Conservation (phyloP, 208 protist genomes). For the Wallacemonas sp. region DNA sequence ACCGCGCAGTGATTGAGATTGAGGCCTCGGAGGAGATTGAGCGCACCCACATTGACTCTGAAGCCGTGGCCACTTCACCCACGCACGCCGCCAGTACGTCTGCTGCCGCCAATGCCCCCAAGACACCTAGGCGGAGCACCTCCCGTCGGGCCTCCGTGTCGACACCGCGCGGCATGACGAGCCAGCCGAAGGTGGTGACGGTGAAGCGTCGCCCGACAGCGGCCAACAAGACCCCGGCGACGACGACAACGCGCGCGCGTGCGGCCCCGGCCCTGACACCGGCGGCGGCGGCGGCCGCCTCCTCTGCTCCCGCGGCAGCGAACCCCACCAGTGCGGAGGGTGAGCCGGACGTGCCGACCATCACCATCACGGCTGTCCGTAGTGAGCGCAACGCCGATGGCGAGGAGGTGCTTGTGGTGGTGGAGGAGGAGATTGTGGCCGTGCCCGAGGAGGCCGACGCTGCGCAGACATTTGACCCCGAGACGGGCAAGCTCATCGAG, state of each 20-base stretch:
- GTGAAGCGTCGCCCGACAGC: neutral
- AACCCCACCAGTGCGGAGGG: neutral
- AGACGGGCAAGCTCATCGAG: conserved; percentile 17
- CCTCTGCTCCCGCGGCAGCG: neutral
- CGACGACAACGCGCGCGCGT: neutral
- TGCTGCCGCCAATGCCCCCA: neutral
- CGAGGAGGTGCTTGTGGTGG: conserved; percentile 1
- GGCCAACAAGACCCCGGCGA: neutral
- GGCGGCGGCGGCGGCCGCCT: neutral
- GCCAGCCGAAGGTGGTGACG: neutral
- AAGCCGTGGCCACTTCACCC: conserved; percentile 14
- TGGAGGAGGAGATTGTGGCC: neutral
- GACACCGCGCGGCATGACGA: neutral
- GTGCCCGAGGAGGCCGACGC: neutral
- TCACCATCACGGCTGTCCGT: conserved; percentile 13
- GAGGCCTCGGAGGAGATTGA: conserved; percentile 10
- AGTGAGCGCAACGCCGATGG: neutral
- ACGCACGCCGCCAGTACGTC: neutral
- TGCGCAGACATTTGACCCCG: neutral
- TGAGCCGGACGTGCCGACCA: neutral
- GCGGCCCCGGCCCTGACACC: neutral
- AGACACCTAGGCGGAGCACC: neutral
- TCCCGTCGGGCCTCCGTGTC: neutral
- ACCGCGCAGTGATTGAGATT: conserved; percentile 13
- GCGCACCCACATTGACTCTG: conserved; percentile 9